phyloP scores from a whole-genome alignment of 2,329 filamentous ascomycete species.

The Metarhizium sp. region DNA sequence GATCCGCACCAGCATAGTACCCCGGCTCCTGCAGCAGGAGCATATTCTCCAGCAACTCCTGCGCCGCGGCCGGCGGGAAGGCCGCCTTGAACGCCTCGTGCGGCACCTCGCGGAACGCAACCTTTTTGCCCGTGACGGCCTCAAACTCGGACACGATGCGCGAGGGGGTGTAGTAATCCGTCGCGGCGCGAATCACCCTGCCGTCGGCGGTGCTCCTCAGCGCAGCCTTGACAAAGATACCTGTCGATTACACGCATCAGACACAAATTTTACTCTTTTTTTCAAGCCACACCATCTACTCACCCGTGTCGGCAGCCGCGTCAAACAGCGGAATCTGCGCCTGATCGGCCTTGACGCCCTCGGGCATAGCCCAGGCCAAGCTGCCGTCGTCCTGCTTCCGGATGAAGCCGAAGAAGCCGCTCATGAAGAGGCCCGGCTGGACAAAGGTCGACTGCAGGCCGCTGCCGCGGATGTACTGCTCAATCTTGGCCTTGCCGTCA shows the following conservation, averaged over 20 bases:
- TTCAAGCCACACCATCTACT: constrained; percentile 10
- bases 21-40: constrained; percentile 30
- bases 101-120: constrained; percentile 19
- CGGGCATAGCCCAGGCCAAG: constrained; percentile 18
- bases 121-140: constrained; percentile 23
- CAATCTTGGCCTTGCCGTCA: constrained; percentile 46
- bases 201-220: constrained; percentile 20
- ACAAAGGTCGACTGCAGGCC: constrained; percentile 42
- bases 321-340: constrained; percentile 29
- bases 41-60: constrained; percentile 33
- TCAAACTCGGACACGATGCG: constrained; percentile 24
- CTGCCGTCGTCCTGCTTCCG: constrained; percentile 19
- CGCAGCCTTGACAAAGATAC: constrained; percentile 25
- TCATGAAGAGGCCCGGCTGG: constrained; percentile 44
- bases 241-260: constrained; percentile 6
- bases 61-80: constrained; percentile 15
- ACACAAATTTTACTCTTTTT: too few species aligned
- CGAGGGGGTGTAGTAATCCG: constrained; percentile 25
- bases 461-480: constrained; percentile 43
- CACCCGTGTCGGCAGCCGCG: constrained; percentile 29
- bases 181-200: constrained; percentile 26
- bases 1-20: constrained; percentile 27
- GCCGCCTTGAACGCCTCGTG: constrained; percentile 26
- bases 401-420: constrained; percentile 29
- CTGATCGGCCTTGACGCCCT: constrained; percentile 16